These are phyloP conservation scores for Pleurotus sapidus DNA, from an alignment of 768 basidiomycete species.

Conservation along the genomic window DNA sequence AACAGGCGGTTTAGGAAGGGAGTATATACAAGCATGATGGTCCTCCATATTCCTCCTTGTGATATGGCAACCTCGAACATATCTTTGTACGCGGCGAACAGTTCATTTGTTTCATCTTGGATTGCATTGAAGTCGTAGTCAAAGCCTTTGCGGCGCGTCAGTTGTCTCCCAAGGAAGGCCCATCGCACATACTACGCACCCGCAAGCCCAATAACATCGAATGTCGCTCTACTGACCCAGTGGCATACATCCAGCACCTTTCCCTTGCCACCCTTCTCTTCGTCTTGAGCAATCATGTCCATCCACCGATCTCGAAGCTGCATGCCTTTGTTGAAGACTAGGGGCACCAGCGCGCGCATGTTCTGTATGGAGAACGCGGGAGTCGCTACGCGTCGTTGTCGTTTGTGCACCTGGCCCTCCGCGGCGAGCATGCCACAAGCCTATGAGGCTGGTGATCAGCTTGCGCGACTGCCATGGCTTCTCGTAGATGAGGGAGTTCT, in stretches of 20 bases:
- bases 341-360: slow-evolving; percentile 64
- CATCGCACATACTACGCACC: slow-evolving; percentile 37
- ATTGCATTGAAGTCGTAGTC: slow-evolving; percentile 87
- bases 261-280: slow-evolving; percentile 25
- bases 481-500: slow-evolving; percentile 69
- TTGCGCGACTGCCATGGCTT: slow-evolving; percentile 82
- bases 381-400: slow-evolving; percentile 73
- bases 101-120: slow-evolving; percentile 71
- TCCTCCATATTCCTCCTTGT: slow-evolving; percentile 43
- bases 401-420: slow-evolving; percentile 74
- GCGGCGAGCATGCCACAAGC: slow-evolving; percentile 80
- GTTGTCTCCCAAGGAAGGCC: too few species aligned
- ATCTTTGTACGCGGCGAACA: slow-evolving; percentile 78
- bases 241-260: slow-evolving; percentile 67
- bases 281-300: slow-evolving; percentile 32
- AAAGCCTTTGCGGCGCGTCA: slow-evolving; percentile 50
- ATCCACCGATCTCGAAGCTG: slow-evolving; percentile 63
- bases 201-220: slow-evolving; percentile 90
- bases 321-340: slow-evolving; percentile 67
- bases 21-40: slow-evolving; percentile 52
- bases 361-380: slow-evolving; percentile 84
- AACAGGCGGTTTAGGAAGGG: slow-evolving; percentile 54
- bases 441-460: slow-evolving; percentile 75
- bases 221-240: slow-evolving; percentile 81
- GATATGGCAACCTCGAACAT: slow-evolving; percentile 79